A percentile compares a stretch with the other conserved stretches of the same genome.
phyloP scores from a whole-genome alignment of 306 rosid genomes.

The Hippophae rhamnoides region DNA sequence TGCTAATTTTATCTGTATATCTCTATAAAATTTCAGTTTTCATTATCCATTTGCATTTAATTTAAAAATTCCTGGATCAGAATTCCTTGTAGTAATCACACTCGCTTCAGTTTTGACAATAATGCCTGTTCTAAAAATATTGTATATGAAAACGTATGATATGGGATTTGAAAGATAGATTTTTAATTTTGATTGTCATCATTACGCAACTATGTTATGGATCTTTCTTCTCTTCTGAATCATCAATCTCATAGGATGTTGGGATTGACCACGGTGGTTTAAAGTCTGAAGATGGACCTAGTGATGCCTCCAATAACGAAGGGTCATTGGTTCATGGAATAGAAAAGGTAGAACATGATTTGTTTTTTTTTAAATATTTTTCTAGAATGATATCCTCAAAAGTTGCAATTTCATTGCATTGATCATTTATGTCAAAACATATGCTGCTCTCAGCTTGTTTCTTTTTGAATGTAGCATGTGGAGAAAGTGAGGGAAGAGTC shows the following conservation, averaged over 20 bases:
- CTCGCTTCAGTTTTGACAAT: too few species aligned
- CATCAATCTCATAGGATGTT: conserved; percentile 48
- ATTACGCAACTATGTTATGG: too few species aligned
- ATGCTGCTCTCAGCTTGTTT: conserved; percentile 1
- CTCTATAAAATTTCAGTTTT: too few species aligned
- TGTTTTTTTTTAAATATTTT: conserved; percentile 11
- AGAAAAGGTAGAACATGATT: conserved; percentile 36
- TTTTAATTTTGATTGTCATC: too few species aligned
- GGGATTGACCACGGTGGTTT: conserved; percentile 19
- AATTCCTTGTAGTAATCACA: too few species aligned
- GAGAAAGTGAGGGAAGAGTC: conserved; percentile 36
- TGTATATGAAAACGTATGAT: too few species aligned
- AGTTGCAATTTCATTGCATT: conserved; percentile 12
- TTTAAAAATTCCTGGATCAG: too few species aligned
- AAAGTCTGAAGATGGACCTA: conserved; percentile 31
- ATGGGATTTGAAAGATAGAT: too few species aligned
- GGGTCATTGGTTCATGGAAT: conserved; percentile 29
- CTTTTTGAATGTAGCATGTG: conserved; percentile 31
- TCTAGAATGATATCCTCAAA: conserved; percentile 2
- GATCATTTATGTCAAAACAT: conserved; percentile 3
- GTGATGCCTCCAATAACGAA: conserved; percentile 25
- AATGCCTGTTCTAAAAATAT: too few species aligned
- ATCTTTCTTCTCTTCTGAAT: conserved; percentile 21
- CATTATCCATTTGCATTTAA: too few species aligned
- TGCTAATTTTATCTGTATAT: neutral